phyloP scores from a whole-genome alignment of 2,329 filamentous ascomycete species.

The Cordyceps militaris region DNA sequence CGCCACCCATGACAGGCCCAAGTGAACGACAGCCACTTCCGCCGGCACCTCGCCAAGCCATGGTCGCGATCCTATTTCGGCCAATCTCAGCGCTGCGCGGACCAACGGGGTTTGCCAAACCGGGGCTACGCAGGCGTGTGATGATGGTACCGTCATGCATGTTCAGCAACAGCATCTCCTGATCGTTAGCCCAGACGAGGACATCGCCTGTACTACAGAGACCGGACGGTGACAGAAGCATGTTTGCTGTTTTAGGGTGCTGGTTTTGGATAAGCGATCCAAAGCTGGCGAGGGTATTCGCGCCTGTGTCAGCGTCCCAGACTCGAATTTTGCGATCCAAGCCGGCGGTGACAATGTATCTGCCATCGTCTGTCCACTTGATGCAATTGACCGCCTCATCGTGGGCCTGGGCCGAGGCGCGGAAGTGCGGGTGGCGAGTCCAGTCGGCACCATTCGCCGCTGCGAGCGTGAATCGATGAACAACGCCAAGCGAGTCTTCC shows the following conservation, averaged over 20 bases:
- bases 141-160: constrained; percentile 69
- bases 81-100: constrained; percentile 44
- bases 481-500: constrained; percentile 70
- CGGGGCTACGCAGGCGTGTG: constrained; percentile 62
- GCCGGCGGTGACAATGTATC: constrained; percentile 69
- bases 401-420: constrained; percentile 59
- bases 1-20: constrained; percentile 54
- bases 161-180: constrained; percentile 73
- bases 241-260: constrained; percentile 52
- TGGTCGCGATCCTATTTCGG: constrained; percentile 61
- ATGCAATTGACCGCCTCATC: constrained; percentile 77
- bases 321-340: constrained; percentile 80
- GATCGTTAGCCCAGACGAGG: constrained; percentile 74
- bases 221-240: constrained; percentile 56
- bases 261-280: constrained; percentile 73
- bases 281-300: constrained; percentile 84
- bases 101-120: constrained; percentile 39
- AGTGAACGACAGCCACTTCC: constrained; percentile 52
- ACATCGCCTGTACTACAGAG: constrained; percentile 54
- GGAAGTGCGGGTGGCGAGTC: constrained; percentile 31
- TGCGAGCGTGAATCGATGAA: constrained; percentile 33
- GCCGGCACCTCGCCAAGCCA: constrained; percentile 60
- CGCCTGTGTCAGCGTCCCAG: constrained; percentile 74
- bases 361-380: constrained; percentile 74
- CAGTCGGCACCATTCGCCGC: constrained; percentile 25